Base-by-base conservation (phyloP, 2,329 filamentous ascomycete genomes). In the Ustilaginoidea virens region DNA sequence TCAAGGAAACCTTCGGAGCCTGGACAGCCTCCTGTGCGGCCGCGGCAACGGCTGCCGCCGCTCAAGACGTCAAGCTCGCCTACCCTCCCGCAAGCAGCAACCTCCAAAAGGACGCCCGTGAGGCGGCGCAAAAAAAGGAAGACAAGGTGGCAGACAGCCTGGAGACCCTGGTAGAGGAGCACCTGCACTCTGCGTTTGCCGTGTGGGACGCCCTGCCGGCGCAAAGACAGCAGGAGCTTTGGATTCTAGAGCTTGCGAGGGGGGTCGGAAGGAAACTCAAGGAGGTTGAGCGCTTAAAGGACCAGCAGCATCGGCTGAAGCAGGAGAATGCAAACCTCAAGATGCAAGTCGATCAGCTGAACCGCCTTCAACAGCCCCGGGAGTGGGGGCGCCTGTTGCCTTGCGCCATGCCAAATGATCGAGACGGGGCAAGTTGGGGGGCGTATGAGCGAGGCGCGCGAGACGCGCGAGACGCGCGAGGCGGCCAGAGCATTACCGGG, bases 131-230 rank as follows among this genome's bases (percentile, higher is more conserved):
- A 1, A 58, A 55, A 28, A 60, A 51, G 28, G 64, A 62, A 0
- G 62, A 69, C 37, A 56, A 55, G 40, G 46, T 56, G 35, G 78
- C 61, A 23, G 69, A 63, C 37, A 52, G 59, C 17, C 65, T 87
- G 28, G 74, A 83, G 37, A 69, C 72, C 29, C 73, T 78, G 39
- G 69, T 86, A 18, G 61, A 69, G 23, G 66, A 78, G 33, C 87
- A 96, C 47, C 51, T 93, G 5, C 68, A 79, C n/a, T 70, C 75
- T 10, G 74, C 81, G 1, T 92, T 74, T 47, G 63, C 67, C 5
- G 76, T 81, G 23, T 96, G 86, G 86, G 69, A 69, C 29, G 60
- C 60, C 2, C 58, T 90, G 16, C 53, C 73, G 0, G 38, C 49
- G 2, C 63, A 68, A 20, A 61, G 68, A 14, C 64, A 67, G 29